A percentile compares a stretch with the other conserved stretches of the same genome.
Evolutionary conservation across 23 red algal species (phyloP).

Genomic region (Gracilaria gracilis): DNA sequence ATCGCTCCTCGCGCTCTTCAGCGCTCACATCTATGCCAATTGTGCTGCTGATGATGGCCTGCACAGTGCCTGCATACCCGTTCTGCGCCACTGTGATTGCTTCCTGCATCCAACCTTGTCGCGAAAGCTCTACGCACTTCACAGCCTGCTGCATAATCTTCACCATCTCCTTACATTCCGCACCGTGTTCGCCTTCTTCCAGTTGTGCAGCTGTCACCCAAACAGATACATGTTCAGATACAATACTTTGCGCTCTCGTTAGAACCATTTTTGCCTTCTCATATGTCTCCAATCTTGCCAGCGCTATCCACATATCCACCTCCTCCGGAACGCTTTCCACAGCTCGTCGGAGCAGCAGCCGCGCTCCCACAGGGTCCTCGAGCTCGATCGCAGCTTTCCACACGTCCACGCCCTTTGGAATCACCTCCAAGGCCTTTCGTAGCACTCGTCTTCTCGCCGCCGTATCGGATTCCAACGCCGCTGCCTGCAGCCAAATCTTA

Average conservation of each 20-base stretch:
- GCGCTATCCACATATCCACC: conserved; percentile 88
- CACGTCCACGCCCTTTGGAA: conserved; percentile 60
- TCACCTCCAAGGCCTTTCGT: conserved; percentile 84
- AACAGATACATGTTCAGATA: conserved; percentile 49
- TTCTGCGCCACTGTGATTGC: conserved; percentile 47
- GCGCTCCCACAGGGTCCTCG: conserved; percentile 61
- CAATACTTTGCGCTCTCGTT: conserved; percentile 54
- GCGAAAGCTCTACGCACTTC: conserved; percentile 28
- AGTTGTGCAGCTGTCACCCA: conserved; percentile 82
- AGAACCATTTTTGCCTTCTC: conserved; percentile 67
- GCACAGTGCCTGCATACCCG: conserved; percentile 51
- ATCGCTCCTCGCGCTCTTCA: conserved; percentile 30
- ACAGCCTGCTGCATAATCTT: conserved; percentile 56
- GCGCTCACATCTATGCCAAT: conserved; percentile 51
- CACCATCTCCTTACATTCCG: conserved; percentile 22
- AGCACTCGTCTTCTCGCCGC: conserved; percentile 61
- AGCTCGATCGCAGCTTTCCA: conserved; percentile 85
- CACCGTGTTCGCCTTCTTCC: conserved; percentile 72
- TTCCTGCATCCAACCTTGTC: conserved; percentile 68
- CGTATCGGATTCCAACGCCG: conserved; percentile 60
- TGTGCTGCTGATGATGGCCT: conserved; percentile 36
- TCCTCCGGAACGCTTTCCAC: conserved; percentile 82
- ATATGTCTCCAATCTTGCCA: conserved; percentile 67
- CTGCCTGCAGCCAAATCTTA: conserved; percentile 85
- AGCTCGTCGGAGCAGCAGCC: conserved; percentile 60